These are phyloP conservation scores for Kurtzmaniella cleridarum DNA, from an alignment of 805 yeast species.

Conservation along the genomic window DNA sequence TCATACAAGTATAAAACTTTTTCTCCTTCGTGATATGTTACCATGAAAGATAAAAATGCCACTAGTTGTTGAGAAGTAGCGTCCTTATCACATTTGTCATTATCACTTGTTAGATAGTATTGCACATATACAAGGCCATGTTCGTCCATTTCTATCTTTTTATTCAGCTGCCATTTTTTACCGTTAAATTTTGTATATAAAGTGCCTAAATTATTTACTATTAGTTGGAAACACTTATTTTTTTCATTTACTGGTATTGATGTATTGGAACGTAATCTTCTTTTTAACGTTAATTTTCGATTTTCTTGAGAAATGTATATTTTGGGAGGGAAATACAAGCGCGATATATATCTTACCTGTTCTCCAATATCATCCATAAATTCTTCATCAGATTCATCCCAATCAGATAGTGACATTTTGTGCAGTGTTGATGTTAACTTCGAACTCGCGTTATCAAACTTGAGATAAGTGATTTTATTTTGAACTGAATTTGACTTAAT, in stretches of 20 bases:
- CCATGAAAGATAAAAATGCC: constrained; percentile 44
- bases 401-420: too few species aligned
- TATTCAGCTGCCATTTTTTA: constrained; percentile 36
- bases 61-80: constrained; percentile 11
- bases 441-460: too few species aligned
- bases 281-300: not conserved
- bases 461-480: too few species aligned
- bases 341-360: constrained; percentile 10
- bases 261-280: constrained; percentile 5
- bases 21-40: constrained; percentile 35
- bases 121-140: constrained; percentile 41
- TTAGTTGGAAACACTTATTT: constrained; percentile 14
- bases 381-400: constrained; percentile 1
- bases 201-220: constrained; percentile 23
- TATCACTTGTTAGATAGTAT: constrained; percentile 10
- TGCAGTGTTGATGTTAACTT: too few species aligned
- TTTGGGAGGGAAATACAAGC: constrained; percentile 6
- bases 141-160: constrained; percentile 42
- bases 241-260: constrained; percentile 3
- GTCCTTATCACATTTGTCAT: constrained; percentile 3
- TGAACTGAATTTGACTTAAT: too few species aligned
- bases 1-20: constrained; percentile 51
- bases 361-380: constrained; percentile 4
- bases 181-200: constrained; percentile 28
- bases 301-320: not conserved